phyloP scores from a whole-genome alignment of 2,329 filamentous ascomycete genomes.

The Colletotrichum trifolii region DNA sequence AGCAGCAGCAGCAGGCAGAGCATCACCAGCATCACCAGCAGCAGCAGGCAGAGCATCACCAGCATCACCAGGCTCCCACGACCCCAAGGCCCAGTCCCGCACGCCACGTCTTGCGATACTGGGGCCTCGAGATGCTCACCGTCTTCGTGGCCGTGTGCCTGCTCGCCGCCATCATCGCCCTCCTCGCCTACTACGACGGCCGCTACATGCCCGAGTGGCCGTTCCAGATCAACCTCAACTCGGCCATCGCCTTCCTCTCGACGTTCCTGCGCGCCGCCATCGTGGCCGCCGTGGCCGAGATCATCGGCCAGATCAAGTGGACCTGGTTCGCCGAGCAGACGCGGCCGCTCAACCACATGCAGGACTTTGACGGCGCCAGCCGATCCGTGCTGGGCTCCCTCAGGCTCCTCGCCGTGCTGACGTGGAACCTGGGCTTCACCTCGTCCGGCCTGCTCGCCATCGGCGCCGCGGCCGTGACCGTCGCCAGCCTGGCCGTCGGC shows the following conservation, averaged over 20 bases:
- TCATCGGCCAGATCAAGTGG: constrained; percentile 48
- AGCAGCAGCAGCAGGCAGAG: too few relatives aligned
- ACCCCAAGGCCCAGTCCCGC: constrained; percentile 1
- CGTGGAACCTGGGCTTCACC: constrained; percentile 27
- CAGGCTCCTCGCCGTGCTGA: constrained; percentile 36
- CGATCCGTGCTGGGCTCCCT: constrained; percentile 43
- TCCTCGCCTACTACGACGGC: constrained; percentile 27
- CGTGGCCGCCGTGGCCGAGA: constrained; percentile 42
- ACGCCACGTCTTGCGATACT: constrained; percentile 21
- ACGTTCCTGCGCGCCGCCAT: constrained; percentile 39
- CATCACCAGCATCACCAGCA: neutral
- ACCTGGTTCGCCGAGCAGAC: constrained; percentile 43
- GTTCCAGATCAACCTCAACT: constrained; percentile 40
- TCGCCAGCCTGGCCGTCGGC: constrained; percentile 43
- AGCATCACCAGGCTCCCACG: neutral
- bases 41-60: neutral
- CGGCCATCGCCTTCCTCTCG: constrained; percentile 38
- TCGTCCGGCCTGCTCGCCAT: constrained; percentile 36
- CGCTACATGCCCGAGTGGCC: constrained; percentile 39
- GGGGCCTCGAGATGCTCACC: constrained; percentile 25
- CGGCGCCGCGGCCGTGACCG: constrained; percentile 39
- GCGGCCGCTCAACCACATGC: constrained; percentile 43
- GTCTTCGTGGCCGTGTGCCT: constrained; percentile 12
- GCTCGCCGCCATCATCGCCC: constrained; percentile 21
- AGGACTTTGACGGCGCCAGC: constrained; percentile 46